Percentiles rank a stretch among this genome's conserved stretches.
These are phyloP conservation scores for Aspergillus sp. DNA, from an alignment of 2,329 filamentous ascomycete species.

Conservation along the genomic window DNA sequence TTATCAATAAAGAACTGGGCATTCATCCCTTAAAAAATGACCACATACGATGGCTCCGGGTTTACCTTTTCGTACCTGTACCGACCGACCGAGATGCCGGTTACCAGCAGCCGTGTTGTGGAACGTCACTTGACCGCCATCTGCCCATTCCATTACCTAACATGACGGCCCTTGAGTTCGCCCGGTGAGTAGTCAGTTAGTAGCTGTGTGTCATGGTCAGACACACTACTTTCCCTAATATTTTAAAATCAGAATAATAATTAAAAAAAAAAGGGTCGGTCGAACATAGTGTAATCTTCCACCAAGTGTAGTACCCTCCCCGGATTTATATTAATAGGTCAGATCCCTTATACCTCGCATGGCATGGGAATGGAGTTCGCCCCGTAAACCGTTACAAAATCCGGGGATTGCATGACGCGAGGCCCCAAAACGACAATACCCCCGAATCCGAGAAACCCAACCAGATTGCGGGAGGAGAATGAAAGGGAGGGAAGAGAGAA, in stretches of 20 bases:
- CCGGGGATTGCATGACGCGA: constrained; percentile 12
- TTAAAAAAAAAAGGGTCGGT: not conserved
- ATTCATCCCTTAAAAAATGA: no score
- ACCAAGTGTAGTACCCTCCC: not conserved
- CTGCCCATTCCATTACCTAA: constrained; percentile 23
- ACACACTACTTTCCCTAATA: no score
- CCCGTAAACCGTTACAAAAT: constrained; percentile 9
- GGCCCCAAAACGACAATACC: constrained; percentile 7
- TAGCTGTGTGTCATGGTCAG: no score
- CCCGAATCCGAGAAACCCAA: not conserved
- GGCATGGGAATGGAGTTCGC: constrained; percentile 3
- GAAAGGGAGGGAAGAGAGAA: no score
- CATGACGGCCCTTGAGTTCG: constrained; percentile 3
- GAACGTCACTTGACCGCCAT: constrained; percentile 24
- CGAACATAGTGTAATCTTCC: no score
- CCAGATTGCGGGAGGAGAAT: not conserved
- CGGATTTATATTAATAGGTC: not conserved
- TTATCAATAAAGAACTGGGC: no score
- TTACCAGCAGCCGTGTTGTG: constrained; percentile 26
- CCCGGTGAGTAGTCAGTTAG: not conserved
- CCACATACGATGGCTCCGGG: no score
- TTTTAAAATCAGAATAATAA: no score
- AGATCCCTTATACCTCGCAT: not conserved
- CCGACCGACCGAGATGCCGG: constrained; percentile 21
- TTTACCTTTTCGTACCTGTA: not conserved